Base-by-base conservation (phyloP, 495 filamentous ascomycete species). In the Hyaloscypha bicolor region DNA sequence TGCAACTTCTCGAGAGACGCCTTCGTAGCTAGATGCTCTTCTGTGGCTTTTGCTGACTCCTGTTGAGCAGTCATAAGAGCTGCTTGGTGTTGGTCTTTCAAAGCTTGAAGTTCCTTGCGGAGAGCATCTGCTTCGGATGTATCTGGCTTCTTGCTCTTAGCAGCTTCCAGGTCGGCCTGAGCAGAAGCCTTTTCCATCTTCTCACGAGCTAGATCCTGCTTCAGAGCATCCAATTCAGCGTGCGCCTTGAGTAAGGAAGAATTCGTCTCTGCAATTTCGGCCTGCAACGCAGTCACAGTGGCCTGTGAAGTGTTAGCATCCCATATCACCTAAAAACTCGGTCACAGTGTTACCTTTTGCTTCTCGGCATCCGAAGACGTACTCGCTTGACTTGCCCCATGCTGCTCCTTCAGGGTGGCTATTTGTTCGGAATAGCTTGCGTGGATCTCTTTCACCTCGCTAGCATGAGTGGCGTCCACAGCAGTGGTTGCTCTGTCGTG, bases 171-270 rank as follows among this genome's bases (percentile, higher is more conserved):
- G 63, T 85, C 83, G 11, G 83, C 83, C 74, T 82, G 81, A 16
- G 83, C 80, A 51, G 78, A 79, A 31, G 83, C 80, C 55, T 83
- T 85, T 51, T 80, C 81, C 81, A 83, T 82, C 74, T 85, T 86
- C 65, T 84, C 82, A 51, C 78, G 72, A 3, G 82, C 83, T 21
- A 87, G 79, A 63, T 81, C 73, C 68, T 83, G 77, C 62, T 77
- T 77, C 53, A 85, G 69, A 8, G 74, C 71, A 57, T 82, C 80
- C 31, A 76, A 61, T 45, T 85, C 82, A 9, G 69, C 72, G 55
- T 84, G 74, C 4, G 74, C 58, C 67, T 80, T 79, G 33, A 66
- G 68, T 14, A 83, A 71, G 25, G 74, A 63, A 56, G 75, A 68
- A 22, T 67, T 71, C 22, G 77, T 75, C 31, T 73, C 71, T 75